Conservation (phyloP, 2,329 filamentous ascomycete genomes). For the Coleophoma eucalyptorum region DNA sequence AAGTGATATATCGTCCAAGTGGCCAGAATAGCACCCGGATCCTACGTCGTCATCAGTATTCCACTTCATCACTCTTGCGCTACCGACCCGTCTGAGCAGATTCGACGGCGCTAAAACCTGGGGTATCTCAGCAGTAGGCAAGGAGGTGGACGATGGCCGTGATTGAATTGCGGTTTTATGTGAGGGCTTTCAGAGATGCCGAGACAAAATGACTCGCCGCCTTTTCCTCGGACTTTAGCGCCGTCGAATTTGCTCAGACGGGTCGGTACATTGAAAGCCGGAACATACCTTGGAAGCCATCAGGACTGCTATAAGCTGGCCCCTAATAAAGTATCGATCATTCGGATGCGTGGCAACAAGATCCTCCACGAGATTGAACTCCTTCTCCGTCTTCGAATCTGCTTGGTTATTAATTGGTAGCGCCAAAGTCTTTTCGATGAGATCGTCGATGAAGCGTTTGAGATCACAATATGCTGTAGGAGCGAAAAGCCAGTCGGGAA, state of each 20-base stretch:
- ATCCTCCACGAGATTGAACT: not conserved
- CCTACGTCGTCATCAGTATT: not conserved
- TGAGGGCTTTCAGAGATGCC: not conserved
- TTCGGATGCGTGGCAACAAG: conserved; percentile 1
- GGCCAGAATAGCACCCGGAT: not conserved
- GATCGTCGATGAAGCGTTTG: not conserved
- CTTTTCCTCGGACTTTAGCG: not conserved
- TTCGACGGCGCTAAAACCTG: not conserved
- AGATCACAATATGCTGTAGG: not conserved
- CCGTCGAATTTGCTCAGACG: not conserved
- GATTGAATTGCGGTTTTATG: not conserved
- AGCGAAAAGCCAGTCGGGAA: not conserved
- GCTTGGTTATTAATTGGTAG: not conserved
- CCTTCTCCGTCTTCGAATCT: not conserved
- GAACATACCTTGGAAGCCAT: not conserved
- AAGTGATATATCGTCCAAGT: conserved; percentile 1
- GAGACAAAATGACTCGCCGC: not conserved
- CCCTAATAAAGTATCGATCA: not conserved
- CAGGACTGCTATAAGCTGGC: conserved; percentile 1
- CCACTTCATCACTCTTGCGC: not conserved
- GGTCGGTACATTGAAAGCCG: not conserved
- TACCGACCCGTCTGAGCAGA: not conserved
- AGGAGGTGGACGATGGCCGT: not conserved
- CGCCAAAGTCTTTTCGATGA: not conserved
- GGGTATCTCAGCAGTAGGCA: not conserved